Evolutionary conservation across 192 early-diverging fungal genomes (phyloP), one percentile per base, ranked within the genome.

Genomic region (Linnemannia elongata): DNA sequence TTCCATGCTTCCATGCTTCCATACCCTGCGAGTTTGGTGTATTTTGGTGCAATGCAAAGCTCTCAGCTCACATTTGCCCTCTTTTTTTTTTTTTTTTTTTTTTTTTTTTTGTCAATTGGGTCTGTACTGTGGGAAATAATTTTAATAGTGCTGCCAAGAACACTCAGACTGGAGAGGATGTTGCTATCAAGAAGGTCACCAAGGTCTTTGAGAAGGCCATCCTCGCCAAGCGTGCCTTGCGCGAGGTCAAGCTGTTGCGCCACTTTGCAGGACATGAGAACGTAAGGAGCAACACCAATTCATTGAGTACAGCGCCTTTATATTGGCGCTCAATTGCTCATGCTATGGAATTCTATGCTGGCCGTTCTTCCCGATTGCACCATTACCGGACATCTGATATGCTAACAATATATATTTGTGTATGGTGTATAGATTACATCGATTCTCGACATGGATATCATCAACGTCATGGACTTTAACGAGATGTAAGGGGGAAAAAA

Each of bases 261-360:
- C 98, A 99, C 89, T 96, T 99, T 78, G 97, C 96, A 88, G 98
- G 98, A 74, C 96, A 99, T 81, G 97, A 99, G 78, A 99, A 99
- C 88, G 91, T 94, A 74, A 72, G 82, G 75, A 15, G 60, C 36
- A 38, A 41, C 24, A 15, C n/a, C 30, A 66, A 30, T 0, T 2
- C 27, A 35, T 3, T 33, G 60, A 12, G 10, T 30, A 33, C 24
- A 66, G 30, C n/a, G 3, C 2, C 13, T 13, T 66, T 66, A 33
- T 33, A 2, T 10, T n/a, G 55, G 8, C 55, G 7, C 2, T 10
- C 55, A 57, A 10, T 57, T 57, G 17, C 6, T 27, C 55, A 8
- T 27, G 55, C n/a, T 9, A 10, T 33, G 60, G 13, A 22, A 52
- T 20, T 52, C 49, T 20, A 52, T 52, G 20, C 49, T 52, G 18